Base-by-base conservation (phyloP, 345 rosid species). In the Turritis glabra region DNA sequence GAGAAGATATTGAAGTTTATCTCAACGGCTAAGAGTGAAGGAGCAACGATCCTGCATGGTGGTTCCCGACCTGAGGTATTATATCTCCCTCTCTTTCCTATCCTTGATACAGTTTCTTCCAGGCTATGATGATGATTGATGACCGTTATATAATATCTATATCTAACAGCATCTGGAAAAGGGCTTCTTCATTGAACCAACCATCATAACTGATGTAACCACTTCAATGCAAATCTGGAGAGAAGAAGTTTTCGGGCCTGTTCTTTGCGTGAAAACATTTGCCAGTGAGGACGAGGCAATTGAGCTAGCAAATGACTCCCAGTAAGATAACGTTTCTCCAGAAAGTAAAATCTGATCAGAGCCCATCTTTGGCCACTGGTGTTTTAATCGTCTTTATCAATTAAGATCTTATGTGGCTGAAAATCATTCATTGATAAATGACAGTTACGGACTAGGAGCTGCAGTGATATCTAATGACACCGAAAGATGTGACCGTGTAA, bases 171-270 rank as follows among this genome's bases (percentile, higher is more conserved):
- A 95, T 81, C 82, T 89, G 17, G 72, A 75, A 40, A 92, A 86
- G 71, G 97, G 99, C 30, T 95, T 78, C 86, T 95, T 84, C 58
- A 44, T 95, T 25, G 92, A 89, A 78, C 97, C 99, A 79, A 82
- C 97, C 52, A 82, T 95, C 77, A 79, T 92, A 53, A 84, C 86
- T 54, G 84, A 92, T 77, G 89, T 90, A 64, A 84, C 88, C 14
- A 87, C 89, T 46, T 87, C 93, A 72, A 95, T 90, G 99, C 80
- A 95, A 86, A 92, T 95, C 37, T 95, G 99, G 99, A 95, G 96
- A 75, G 99, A 94, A 77, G 97, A 95, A 85, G 96, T 95, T 64
- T 95, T 95, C 61, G 99, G 99, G 41, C 97, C 99, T 57, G 96
- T 95, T 73, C 82, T 95, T 8, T 92, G 97, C 48, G 89, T 90